Evolutionary conservation across 345 rosid genomes (phyloP).

Genomic region (Brassica rapa): DNA sequence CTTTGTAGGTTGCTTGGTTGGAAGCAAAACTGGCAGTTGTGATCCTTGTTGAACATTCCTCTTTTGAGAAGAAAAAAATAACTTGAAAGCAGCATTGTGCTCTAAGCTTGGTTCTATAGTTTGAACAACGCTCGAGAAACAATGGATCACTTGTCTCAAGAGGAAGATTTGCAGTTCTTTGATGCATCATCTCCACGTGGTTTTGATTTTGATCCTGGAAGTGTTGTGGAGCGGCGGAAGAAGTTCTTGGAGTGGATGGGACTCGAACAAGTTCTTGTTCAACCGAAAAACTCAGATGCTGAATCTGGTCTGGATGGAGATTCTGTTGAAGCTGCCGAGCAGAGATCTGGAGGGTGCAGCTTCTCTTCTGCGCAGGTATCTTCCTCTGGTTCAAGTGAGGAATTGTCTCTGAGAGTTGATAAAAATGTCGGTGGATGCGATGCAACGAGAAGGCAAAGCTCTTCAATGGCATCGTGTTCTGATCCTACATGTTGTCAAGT

Average conservation of each 20-base stretch:
- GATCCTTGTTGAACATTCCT: constrained; percentile 9
- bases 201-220: constrained; percentile 40
- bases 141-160: constrained; percentile 72
- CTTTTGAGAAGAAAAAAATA: constrained; percentile 29
- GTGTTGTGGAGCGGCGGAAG: constrained; percentile 49
- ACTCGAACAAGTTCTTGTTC: constrained; percentile 31
- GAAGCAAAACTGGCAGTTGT: constrained; percentile 52
- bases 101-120: constrained; percentile 59
- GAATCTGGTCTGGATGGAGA: constrained; percentile 40
- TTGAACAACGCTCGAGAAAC: constrained; percentile 47
- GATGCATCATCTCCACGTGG: constrained; percentile 52
- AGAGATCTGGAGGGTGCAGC: constrained; percentile 48
- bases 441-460: constrained; percentile 40
- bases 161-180: constrained; percentile 60
- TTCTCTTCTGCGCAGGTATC: constrained; percentile 42
- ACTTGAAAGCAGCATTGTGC: constrained; percentile 38
- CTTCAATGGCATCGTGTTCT: constrained; percentile 48
- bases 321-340: constrained; percentile 53
- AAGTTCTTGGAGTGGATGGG: constrained; percentile 60
- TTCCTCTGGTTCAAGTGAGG: constrained; percentile 46
- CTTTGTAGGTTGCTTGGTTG: constrained; percentile 57
- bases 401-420: constrained; percentile 32
- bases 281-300: background rate
- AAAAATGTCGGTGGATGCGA: constrained; percentile 27
- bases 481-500: constrained; percentile 22